Percentiles rank a stretch among this genome's conserved stretches.
These are phyloP conservation scores for Cercospora nicotianae DNA, from an alignment of 2,329 filamentous ascomycete species.

Conservation along the genomic window DNA sequence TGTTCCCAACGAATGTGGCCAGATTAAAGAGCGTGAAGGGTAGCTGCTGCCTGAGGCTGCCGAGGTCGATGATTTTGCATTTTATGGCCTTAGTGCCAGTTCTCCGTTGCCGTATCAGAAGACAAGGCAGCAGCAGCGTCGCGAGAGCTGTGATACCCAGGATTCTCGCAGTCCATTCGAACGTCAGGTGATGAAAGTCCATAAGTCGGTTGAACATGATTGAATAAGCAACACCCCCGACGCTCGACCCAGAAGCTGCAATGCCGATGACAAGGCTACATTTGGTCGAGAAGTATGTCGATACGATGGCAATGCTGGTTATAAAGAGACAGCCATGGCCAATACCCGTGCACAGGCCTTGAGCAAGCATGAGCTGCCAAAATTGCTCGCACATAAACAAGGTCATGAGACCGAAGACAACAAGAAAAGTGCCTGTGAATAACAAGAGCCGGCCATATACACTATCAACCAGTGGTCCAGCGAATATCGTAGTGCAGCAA, in stretches of 20 bases:
- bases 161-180: slow-evolving; percentile 40
- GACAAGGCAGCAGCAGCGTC: slow-evolving; percentile 41
- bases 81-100: neutral
- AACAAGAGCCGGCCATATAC: slow-evolving; percentile 49
- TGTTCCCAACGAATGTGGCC: slow-evolving; percentile 46
- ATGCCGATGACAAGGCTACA: slow-evolving; percentile 59
- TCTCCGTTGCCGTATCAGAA: neutral
- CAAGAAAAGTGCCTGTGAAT: slow-evolving; percentile 40
- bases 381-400: slow-evolving; percentile 49
- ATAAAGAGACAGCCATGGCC: slow-evolving; percentile 59
- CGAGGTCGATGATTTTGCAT: slow-evolving; percentile 22
- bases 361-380: slow-evolving; percentile 56
- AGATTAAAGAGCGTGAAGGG: slow-evolving; percentile 43
- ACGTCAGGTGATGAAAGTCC: slow-evolving; percentile 51
- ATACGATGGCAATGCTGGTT: slow-evolving; percentile 61
- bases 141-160: slow-evolving; percentile 50
- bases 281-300: slow-evolving; percentile 62
- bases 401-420: slow-evolving; percentile 54
- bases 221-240: slow-evolving; percentile 56
- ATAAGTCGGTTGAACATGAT: slow-evolving; percentile 52
- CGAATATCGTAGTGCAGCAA: slow-evolving; percentile 50
- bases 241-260: slow-evolving; percentile 57
- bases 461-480: slow-evolving; percentile 52
- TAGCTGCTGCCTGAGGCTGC: slow-evolving; percentile 40
- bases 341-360: slow-evolving; percentile 48